Conservation (phyloP, 83 land plant genomes). For the Picea abies region DNA sequence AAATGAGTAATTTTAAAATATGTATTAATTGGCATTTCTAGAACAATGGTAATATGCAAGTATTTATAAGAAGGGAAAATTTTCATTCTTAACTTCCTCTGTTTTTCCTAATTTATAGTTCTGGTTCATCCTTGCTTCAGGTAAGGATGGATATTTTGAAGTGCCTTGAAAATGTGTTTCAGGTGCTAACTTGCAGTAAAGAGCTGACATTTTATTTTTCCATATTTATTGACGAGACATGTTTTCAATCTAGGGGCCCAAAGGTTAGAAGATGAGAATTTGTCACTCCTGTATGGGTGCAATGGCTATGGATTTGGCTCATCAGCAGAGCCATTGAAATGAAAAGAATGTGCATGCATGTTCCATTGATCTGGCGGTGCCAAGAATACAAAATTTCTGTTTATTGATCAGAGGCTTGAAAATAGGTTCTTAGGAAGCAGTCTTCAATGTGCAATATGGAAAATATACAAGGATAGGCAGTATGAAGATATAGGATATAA, state of each 20-base stretch:
- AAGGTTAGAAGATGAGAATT: constrained; percentile 13
- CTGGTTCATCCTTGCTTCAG: not conserved
- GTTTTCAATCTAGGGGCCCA: constrained; percentile 2
- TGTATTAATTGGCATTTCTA: not conserved
- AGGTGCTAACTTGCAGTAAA: not conserved
- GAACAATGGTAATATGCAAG: not conserved
- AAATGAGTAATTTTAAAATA: not conserved
- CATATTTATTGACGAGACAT: constrained; percentile 4
- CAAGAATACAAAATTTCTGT: constrained; percentile 1
- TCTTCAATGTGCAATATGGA: constrained; percentile 1
- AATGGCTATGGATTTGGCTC: not conserved
- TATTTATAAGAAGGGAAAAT: not conserved
- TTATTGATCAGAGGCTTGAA: constrained; percentile 1
- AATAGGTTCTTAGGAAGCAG: constrained; percentile 9
- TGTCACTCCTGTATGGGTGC: not conserved
- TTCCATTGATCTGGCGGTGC: not conserved
- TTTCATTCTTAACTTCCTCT: not conserved
- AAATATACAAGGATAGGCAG: not conserved
- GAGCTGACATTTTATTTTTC: not conserved
- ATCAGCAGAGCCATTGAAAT: not conserved
- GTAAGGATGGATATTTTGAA: not conserved
- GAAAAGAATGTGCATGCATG: not conserved
- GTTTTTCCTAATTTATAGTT: not conserved
- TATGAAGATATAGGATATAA: constrained; percentile 7
- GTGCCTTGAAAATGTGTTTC: not conserved